phyloP scores from a whole-genome alignment of 2,329 filamentous ascomycete species.

The Sphaerulina musiva region DNA sequence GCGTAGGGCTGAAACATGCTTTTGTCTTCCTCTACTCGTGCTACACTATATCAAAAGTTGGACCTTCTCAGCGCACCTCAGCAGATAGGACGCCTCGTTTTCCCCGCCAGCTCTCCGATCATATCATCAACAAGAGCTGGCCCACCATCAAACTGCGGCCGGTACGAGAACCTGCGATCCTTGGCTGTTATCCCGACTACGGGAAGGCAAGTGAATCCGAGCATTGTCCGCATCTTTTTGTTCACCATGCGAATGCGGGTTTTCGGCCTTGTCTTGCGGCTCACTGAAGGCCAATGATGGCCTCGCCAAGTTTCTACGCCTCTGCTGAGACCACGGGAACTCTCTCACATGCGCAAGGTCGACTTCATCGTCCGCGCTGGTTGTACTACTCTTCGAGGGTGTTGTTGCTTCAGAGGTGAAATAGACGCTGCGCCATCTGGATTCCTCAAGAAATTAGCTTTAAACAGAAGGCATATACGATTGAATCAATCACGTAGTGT shows the following conservation, averaged over 20 bases:
- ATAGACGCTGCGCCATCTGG: conserved; percentile 51
- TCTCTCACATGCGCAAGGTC: conserved; percentile 32
- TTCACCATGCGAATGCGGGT: not conserved
- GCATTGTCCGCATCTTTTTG: not conserved
- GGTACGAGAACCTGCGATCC: not conserved
- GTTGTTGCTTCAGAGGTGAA: conserved; percentile 40
- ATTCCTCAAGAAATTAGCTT: not conserved
- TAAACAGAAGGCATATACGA: not conserved
- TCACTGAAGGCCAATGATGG: not conserved
- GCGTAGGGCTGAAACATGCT: too few species aligned
- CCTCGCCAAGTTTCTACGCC: not conserved
- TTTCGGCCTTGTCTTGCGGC: not conserved
- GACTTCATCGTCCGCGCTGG: conserved; percentile 31
- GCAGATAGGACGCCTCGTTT: not conserved
- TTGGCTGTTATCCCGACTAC: not conserved
- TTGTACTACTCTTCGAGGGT: not conserved
- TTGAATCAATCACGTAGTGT: not conserved
- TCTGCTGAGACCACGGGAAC: conserved; percentile 9
- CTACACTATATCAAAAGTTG: not conserved
- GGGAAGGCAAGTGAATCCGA: not conserved
- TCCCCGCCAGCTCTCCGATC: not conserved
- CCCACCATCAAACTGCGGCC: not conserved
- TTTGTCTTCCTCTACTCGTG: not conserved
- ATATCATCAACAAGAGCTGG: not conserved
- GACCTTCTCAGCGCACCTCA: too few species aligned